Evolutionary conservation across 2,329 filamentous ascomycete genomes (phyloP).

Genomic region (Pestalotiopsis sp.): DNA sequence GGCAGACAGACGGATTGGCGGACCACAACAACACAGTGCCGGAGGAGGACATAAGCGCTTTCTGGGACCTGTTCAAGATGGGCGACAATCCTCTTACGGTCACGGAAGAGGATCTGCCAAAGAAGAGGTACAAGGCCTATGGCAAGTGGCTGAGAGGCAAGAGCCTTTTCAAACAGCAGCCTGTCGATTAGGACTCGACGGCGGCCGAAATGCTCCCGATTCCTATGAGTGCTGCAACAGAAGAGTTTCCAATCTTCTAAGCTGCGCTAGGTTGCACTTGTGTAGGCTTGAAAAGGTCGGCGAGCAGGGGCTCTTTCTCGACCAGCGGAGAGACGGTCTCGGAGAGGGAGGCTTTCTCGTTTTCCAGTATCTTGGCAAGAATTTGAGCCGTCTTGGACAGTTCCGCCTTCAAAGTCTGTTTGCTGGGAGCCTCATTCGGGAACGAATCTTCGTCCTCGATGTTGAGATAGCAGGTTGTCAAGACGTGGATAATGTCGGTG

Average conservation of each 20-base stretch:
- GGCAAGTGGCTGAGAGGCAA: slow-evolving; percentile 93
- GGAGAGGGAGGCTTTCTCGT: slow-evolving; percentile 28
- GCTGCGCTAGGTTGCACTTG: neutral
- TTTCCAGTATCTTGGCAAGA: slow-evolving; percentile 36
- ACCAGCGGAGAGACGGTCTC: slow-evolving; percentile 36
- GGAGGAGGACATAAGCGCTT: slow-evolving; percentile 72
- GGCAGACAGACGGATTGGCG: slow-evolving; percentile 60
- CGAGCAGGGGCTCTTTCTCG: slow-evolving; percentile 37
- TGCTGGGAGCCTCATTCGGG: slow-evolving; percentile 12
- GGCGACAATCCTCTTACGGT: slow-evolving; percentile 86
- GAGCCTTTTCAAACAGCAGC: slow-evolving; percentile 92
- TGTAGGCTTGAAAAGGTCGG: slow-evolving; percentile 30
- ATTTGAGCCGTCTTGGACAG: slow-evolving; percentile 37
- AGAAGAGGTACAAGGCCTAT: slow-evolving; percentile 97
- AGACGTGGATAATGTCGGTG: slow-evolving; percentile 63
- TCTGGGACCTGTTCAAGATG: slow-evolving; percentile 75
- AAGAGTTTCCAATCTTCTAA: neutral
- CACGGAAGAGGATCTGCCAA: slow-evolving; percentile 79
- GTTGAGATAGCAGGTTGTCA: slow-evolving; percentile 66
- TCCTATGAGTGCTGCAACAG: slow-evolving; percentile 24
- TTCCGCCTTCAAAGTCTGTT: slow-evolving; percentile 30
- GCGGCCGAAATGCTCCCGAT: slow-evolving; percentile 15
- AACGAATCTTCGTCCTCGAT: slow-evolving; percentile 40
- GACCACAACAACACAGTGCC: slow-evolving; percentile 38
- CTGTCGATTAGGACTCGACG: slow-evolving; percentile 51